Conservation (phyloP, 495 filamentous ascomycete species). For the Sabuloglossum arenarium region DNA sequence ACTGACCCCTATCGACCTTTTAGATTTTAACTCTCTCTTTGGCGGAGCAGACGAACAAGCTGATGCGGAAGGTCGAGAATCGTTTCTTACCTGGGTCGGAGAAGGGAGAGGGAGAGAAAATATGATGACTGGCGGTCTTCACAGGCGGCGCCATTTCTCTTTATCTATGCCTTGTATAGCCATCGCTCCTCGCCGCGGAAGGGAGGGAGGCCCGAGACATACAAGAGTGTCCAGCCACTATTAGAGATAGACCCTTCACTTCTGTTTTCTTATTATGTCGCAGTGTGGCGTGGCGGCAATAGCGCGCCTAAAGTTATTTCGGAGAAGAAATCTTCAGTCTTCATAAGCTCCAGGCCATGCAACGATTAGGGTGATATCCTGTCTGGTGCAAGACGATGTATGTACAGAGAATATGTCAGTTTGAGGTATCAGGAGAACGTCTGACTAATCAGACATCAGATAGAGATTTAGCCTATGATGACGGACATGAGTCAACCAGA, state of each 20-base stretch:
- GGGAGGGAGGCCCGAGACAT: neutral
- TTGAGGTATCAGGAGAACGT: too few relatives aligned
- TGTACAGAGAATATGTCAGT: too few relatives aligned
- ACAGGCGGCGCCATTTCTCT: neutral
- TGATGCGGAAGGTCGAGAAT: conserved; percentile 58
- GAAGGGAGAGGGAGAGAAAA: conserved; percentile 1
- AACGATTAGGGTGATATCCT: too few relatives aligned
- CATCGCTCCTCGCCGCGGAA: neutral
- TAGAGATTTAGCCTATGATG: neutral
- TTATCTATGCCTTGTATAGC: neutral
- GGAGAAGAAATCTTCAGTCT: too few relatives aligned
- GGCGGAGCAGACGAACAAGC: conserved; percentile 92
- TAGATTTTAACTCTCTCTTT: conserved; percentile 76
- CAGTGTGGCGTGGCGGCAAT: too few relatives aligned
- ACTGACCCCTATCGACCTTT: neutral
- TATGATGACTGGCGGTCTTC: neutral
- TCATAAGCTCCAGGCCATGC: too few relatives aligned
- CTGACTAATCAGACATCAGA: too few relatives aligned
- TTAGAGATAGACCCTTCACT: neutral
- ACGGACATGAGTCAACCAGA: neutral
- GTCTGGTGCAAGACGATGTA: too few relatives aligned
- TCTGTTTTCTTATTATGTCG: neutral
- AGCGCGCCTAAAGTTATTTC: neutral
- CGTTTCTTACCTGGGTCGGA: conserved; percentile 30
- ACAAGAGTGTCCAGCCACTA: neutral